A percentile compares a stretch with the other conserved stretches of the same genome.
Evolutionary conservation across 1,284 basidiomycete genomes (phyloP).

Genomic region (Pyrrhoderma noxium): DNA sequence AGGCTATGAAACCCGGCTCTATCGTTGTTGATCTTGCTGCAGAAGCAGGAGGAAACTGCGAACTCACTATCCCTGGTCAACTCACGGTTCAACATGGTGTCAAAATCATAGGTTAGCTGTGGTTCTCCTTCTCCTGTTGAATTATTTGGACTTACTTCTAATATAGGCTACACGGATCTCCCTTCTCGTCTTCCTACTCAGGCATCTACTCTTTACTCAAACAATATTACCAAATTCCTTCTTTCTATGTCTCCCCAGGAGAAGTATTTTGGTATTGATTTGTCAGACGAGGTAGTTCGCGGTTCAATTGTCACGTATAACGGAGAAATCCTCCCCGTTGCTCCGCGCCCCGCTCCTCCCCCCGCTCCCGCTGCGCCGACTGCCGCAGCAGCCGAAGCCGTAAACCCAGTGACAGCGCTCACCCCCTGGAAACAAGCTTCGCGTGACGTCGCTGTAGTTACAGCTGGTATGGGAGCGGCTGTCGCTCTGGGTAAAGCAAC

Average conservation of each 20-base stretch:
- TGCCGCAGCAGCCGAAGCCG: slow-evolving; percentile 33
- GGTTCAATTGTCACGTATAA: slow-evolving; percentile 72
- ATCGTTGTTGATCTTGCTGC: slow-evolving; percentile 81
- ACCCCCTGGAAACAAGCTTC: slow-evolving; percentile 80
- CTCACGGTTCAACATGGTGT: slow-evolving; percentile 63
- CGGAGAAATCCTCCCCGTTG: slow-evolving; percentile 58
- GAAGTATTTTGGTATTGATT: slow-evolving; percentile 55
- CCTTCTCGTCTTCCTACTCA: slow-evolving; percentile 80
- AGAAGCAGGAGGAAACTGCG: slow-evolving; percentile 81
- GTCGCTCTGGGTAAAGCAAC: slow-evolving; percentile 73
- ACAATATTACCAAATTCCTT: slow-evolving; percentile 84
- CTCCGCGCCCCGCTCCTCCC: slow-evolving; percentile 55
- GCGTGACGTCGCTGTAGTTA: slow-evolving; percentile 63
- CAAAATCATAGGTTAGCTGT: slow-evolving; percentile 63
- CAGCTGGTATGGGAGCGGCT: slow-evolving; percentile 64
- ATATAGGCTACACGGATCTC: slow-evolving; percentile 68
- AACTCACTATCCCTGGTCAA: slow-evolving; percentile 70
- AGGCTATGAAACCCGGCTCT: slow-evolving; percentile 82
- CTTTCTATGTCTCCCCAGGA: slow-evolving; percentile 64
- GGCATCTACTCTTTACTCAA: slow-evolving; percentile 81
- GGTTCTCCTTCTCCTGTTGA: neutral
- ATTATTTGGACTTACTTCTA: slow-evolving; percentile 7
- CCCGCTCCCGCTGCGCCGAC: slow-evolving; percentile 43
- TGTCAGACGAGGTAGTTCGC: slow-evolving; percentile 77
- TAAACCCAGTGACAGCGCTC: slow-evolving; percentile 51